Base-by-base conservation (phyloP, 23 red algal species). In the Agarophyton chilense region DNA sequence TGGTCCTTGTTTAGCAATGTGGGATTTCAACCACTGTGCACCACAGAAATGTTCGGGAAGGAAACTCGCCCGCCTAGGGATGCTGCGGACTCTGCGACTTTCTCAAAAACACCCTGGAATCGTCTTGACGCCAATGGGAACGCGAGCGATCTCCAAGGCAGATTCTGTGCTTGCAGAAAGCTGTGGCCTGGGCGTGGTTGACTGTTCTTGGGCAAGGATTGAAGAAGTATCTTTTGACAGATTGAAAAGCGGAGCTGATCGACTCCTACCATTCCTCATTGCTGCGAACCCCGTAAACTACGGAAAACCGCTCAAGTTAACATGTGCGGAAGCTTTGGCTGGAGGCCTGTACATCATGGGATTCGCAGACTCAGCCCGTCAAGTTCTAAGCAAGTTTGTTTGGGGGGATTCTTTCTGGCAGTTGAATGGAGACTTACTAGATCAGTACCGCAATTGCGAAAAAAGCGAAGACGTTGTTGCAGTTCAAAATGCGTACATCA, bases 221-320 rank as follows among this genome's bases (percentile, higher is more conserved):
- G 93, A 95, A 7, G 77, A 89, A 68, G 85, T 95, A 22, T 77
- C 84, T 19, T 99, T 96, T 56, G 52, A 47, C 40, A 57, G 78
- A 16, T 44, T 99, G 16, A 82, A 77, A 10, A 67, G 67, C 17
- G 92, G 93, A 11, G 36, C 74, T 40, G 57, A 79, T 2, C 70
- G 97, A 22, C 83, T 99, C 18, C 93, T 99, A 21, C 97, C 97
- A 40, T 94, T 94, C 43, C 93, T 99, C 11, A 54, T 95, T 24
- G 97, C 97, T 22, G 88, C 93, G 21, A 99, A 99, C 51, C 97
- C 97, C 44, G 84, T 94, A 42, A 99, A 99, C 43, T 99, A 96
- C 73, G 97, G 97, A 4, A 77, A 83, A 38, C 87, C 92, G 21
- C 58, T 94, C 17, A 40, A 64, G 24, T 72, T 99, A 35, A 91